phyloP scores from a whole-genome alignment of 352 stramenopile genomes.

The Aphanomyces cochlioides region DNA sequence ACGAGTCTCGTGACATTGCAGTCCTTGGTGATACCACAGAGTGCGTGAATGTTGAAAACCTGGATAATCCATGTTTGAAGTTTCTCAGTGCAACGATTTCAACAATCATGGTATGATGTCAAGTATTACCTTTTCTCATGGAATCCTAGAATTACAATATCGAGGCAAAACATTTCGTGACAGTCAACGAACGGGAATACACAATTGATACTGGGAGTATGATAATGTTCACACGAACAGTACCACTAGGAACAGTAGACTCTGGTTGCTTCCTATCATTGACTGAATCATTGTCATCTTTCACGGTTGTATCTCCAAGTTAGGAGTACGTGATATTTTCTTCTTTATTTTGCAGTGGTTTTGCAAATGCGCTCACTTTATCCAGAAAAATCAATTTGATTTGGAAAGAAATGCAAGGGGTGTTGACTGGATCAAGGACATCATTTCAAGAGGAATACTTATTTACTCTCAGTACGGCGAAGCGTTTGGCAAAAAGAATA shows the following conservation, averaged over 20 bases:
- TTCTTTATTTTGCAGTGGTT: constrained; percentile 36
- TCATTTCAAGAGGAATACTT: not conserved
- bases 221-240: constrained; percentile 35
- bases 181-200: constrained; percentile 37
- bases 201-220: constrained; percentile 40
- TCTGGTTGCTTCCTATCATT: constrained; percentile 9
- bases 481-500: constrained; percentile 10
- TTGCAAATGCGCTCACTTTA: constrained; percentile 24
- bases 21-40: constrained; percentile 57
- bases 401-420: constrained; percentile 32
- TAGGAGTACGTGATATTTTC: constrained; percentile 38
- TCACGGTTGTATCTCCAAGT: constrained; percentile 37
- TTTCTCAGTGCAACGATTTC: constrained; percentile 17
- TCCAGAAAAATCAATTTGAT: constrained; percentile 34
- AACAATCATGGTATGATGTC: constrained; percentile 26
- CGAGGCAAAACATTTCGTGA: constrained; percentile 35
- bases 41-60: constrained; percentile 37
- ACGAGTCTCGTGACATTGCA: constrained; percentile 52
- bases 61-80: not conserved
- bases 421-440: not conserved
- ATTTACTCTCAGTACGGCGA: constrained; percentile 13
- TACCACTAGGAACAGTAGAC: not conserved
- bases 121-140: not conserved
- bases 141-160: constrained; percentile 41
- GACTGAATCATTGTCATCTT: constrained; percentile 36